Evolutionary conservation across 164 flowering plant genomes (phyloP).

Genomic region (Sedum album): DNA sequence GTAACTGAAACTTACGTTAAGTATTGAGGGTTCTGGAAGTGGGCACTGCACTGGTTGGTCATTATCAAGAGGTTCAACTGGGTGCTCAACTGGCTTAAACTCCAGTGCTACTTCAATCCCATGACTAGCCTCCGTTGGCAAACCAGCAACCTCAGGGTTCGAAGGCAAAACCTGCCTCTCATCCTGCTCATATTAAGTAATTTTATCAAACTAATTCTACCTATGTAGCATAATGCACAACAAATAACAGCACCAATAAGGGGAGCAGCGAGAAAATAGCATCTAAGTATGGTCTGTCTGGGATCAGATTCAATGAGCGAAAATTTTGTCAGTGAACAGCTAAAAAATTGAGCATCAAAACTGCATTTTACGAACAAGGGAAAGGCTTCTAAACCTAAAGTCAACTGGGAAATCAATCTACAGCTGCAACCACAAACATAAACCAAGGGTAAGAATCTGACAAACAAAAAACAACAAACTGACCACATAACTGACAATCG

Average conservation of each 20-base stretch:
- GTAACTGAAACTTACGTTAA: slow-evolving; percentile 53
- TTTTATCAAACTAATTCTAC: background rate
- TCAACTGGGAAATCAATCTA: background rate
- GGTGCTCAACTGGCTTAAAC: slow-evolving; percentile 91
- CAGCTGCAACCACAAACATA: background rate
- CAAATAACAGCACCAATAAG: background rate
- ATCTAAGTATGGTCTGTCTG: background rate
- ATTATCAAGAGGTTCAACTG: slow-evolving; percentile 71
- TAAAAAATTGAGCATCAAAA: background rate
- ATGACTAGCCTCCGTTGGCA: slow-evolving; percentile 32
- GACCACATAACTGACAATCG: no score
- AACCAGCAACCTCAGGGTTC: slow-evolving; percentile 28
- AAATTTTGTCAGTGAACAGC: background rate
- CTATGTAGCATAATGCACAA: background rate
- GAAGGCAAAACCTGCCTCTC: slow-evolving; percentile 45
- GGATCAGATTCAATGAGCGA: background rate
- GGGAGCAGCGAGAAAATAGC: background rate
- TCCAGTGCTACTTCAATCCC: slow-evolving; percentile 77
- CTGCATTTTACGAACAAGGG: background rate
- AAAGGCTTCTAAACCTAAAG: background rate
- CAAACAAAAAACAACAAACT: background rate
- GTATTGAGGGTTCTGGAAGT: slow-evolving; percentile 86
- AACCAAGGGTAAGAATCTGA: background rate
- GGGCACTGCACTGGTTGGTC: slow-evolving; percentile 88
- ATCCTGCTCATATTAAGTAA: slow-evolving; percentile 35